phyloP scores from a whole-genome alignment of 768 basidiomycete genomes.

The Clavaria fumosa region DNA sequence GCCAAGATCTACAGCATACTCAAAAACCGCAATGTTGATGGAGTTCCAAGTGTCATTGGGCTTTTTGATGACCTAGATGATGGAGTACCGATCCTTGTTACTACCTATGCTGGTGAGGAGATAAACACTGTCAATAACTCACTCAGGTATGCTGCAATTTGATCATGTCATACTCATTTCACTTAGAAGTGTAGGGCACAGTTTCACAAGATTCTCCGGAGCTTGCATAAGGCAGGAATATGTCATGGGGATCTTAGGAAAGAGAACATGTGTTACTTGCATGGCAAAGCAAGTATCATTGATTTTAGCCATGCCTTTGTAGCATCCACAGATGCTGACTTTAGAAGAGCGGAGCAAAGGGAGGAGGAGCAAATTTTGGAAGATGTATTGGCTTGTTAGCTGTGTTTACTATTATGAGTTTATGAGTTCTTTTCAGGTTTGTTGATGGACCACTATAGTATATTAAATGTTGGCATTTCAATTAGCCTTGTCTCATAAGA shows the following conservation, averaged over 20 bases:
- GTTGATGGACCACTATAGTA: no score
- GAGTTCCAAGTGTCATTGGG: background rate
- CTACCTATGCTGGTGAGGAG: slow-evolving; percentile 4
- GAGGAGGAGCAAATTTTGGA: no score
- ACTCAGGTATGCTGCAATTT: slow-evolving; percentile 1
- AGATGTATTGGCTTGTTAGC: background rate
- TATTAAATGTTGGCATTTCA: no score
- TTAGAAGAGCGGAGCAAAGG: background rate
- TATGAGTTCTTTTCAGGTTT: no score
- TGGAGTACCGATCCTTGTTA: background rate
- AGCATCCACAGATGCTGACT: background rate
- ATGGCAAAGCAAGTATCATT: slow-evolving; percentile 1
- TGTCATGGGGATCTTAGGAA: slow-evolving; percentile 2
- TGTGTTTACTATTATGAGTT: no score
- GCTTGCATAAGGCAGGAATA: slow-evolving; percentile 1
- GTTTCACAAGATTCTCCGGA: slow-evolving; percentile 1
- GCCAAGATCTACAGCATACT: slow-evolving; percentile 4
- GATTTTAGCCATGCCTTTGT: slow-evolving; percentile 1
- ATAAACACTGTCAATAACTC: slow-evolving; percentile 1
- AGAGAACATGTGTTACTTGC: slow-evolving; percentile 1
- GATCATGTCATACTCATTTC: background rate
- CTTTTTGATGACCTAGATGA: background rate
- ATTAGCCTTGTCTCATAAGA: no score
- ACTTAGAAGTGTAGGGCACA: background rate
- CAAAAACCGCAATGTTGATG: slow-evolving; percentile 1